Evolutionary conservation across 768 basidiomycete species (phyloP).

Genomic region (Pleurotus pulmonarius): DNA sequence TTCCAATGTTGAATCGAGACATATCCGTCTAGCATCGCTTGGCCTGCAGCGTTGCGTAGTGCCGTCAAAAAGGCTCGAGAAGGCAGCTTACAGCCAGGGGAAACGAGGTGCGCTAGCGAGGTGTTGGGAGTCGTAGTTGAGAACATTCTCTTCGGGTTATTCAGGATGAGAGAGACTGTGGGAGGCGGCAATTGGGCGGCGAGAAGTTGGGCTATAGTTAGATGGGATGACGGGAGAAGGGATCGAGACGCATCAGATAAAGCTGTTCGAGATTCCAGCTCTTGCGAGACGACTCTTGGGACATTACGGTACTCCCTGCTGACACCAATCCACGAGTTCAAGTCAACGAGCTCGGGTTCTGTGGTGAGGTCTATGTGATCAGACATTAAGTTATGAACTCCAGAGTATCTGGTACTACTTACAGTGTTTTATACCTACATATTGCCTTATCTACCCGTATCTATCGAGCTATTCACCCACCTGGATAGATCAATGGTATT

Average conservation of each 20-base stretch:
- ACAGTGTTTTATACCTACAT: not conserved
- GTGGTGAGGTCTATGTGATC: not conserved
- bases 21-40: slow-evolving; percentile 4
- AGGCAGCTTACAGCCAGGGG: not conserved
- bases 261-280: not conserved
- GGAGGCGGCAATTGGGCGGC: not conserved
- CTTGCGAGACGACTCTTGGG: not conserved
- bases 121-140: not conserved
- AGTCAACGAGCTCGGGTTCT: not conserved
- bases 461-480: not conserved
- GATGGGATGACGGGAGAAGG: not conserved
- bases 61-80: not conserved
- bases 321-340: not conserved
- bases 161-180: not conserved
- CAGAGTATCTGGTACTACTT: no score
- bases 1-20: slow-evolving; percentile 1
- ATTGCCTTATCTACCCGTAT: not conserved
- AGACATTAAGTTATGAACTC: no score
- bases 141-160: not conserved
- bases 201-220: not conserved
- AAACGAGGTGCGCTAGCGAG: not conserved
- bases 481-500: not conserved
- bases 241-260: not conserved
- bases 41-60: not conserved
- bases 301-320: not conserved